Evolutionary conservation across 139 green algal species (phyloP), one percentile per base, ranked within the genome.

Genomic region (Parachlorella kessleri): DNA sequence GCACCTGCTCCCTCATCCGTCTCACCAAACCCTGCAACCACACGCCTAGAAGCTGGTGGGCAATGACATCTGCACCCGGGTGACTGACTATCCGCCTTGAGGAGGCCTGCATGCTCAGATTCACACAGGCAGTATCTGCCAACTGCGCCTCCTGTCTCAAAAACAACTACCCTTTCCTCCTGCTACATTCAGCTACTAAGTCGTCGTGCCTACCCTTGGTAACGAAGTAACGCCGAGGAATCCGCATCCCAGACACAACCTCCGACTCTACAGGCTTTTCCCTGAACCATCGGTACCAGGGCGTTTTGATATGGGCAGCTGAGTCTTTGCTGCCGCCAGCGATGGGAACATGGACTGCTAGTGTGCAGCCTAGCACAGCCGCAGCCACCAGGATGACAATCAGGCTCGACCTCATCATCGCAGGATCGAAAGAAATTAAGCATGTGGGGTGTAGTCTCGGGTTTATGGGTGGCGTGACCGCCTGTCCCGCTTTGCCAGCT

Each of bases 151-250:
- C 14, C 48, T 59, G 21, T 59, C 48, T 18, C 48, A 59, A 18
- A 59, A 59, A 14, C 14, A 59, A 59, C 14, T 18, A 59, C 21
- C 14, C 21, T 59, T 59, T 18, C 14, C 21, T 18, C 48, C 14
- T 59, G 48, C 48, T 28, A 28, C 21, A 59, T 59, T 18, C 21
- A 59, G 48, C 21, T 18, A 59, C 14, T 59, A 18, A 59, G 21
- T 59, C 14, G 48, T 18, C 48, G 14, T 18, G 21, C 48, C 4
- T 24, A 66, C 70, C 70, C 33, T 76, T 39, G 32, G 30, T 48
- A n/a, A 76, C 70, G 23, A 76, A 76, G 70, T 76, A 76, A 3
- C 48, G 48, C 9, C 70, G 30, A 35, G 70, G 70, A 6, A 76
- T 59, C 18, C 70, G 30, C 70, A 66, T 66, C 1, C 70, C 70